Percentiles rank a stretch among this genome's conserved stretches.
These are phyloP conservation scores for Chlamydomonas applanata DNA, from an alignment of 139 green algal genomes.

Conservation along the genomic window DNA sequence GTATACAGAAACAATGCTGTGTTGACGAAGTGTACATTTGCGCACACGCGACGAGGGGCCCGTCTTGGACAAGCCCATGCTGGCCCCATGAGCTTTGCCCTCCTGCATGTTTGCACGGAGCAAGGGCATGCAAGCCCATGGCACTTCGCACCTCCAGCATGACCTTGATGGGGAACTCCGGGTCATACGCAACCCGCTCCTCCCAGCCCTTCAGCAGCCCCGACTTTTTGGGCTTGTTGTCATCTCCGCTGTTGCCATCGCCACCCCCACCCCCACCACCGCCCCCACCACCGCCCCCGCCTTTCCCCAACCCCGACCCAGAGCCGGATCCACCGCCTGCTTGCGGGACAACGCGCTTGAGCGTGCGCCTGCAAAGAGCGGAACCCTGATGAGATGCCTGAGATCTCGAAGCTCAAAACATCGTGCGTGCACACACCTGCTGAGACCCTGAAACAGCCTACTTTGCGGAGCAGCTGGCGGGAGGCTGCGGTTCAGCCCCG, in stretches of 20 bases:
- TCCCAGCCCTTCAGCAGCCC: slow-evolving; percentile 77
- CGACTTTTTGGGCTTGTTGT: not conserved
- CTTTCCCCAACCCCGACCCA: not conserved
- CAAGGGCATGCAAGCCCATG: not conserved
- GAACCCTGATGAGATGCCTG: too few relatives aligned
- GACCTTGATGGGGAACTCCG: slow-evolving; percentile 91
- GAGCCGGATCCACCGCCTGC: not conserved
- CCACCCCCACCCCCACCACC: slow-evolving; percentile 13
- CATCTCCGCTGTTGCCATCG: not conserved
- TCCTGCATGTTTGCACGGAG: too few relatives aligned
- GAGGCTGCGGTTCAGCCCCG: too few relatives aligned
- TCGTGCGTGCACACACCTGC: too few relatives aligned
- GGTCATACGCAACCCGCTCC: slow-evolving; percentile 81
- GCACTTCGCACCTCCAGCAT: slow-evolving; percentile 61
- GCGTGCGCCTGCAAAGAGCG: not conserved
- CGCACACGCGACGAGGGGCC: too few relatives aligned
- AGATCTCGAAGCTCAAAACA: too few relatives aligned
- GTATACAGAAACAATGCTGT: too few relatives aligned
- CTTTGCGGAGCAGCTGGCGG: too few relatives aligned
- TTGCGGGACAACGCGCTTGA: not conserved
- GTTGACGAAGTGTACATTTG: too few relatives aligned
- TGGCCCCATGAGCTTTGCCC: too few relatives aligned
- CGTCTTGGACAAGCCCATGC: too few relatives aligned
- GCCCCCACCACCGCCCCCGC: slow-evolving; percentile 16
- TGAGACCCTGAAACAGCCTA: too few relatives aligned